phyloP scores from a whole-genome alignment of 169 alveolate genomes.

The Miamiensis avidus region DNA sequence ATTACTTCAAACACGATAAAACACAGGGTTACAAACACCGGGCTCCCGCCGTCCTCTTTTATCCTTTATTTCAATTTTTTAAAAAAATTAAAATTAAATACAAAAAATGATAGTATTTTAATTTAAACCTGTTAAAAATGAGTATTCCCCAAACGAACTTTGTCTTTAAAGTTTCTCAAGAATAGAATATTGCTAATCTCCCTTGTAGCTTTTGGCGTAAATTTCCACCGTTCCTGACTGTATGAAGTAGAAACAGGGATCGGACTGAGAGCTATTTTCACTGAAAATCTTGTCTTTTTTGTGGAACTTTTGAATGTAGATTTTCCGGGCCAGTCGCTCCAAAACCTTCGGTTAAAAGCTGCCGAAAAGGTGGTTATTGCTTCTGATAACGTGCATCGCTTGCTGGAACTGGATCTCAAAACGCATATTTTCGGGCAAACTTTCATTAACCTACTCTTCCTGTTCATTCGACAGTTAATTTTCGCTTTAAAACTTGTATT shows the following conservation, averaged over 20 bases:
- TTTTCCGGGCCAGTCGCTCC: neutral
- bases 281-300: neutral
- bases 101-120: too few relatives aligned
- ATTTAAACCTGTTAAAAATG: neutral
- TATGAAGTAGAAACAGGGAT: neutral
- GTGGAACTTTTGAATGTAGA: neutral
- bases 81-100: too few relatives aligned
- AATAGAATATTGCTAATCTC: neutral
- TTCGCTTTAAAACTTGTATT: neutral
- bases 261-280: neutral
- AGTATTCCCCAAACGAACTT: neutral
- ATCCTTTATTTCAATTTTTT: too few relatives aligned
- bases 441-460: neutral
- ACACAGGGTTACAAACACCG: neutral
- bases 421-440: neutral
- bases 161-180: neutral
- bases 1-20: neutral
- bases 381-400: neutral
- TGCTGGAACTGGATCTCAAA: neutral
- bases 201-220: neutral
- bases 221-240: neutral
- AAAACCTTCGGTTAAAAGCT: too few relatives aligned
- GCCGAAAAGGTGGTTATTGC: neutral
- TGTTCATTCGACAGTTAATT: neutral
- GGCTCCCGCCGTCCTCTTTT: neutral